Conservation (phyloP, 139 green algal genomes). For the Marvania coccoides region DNA sequence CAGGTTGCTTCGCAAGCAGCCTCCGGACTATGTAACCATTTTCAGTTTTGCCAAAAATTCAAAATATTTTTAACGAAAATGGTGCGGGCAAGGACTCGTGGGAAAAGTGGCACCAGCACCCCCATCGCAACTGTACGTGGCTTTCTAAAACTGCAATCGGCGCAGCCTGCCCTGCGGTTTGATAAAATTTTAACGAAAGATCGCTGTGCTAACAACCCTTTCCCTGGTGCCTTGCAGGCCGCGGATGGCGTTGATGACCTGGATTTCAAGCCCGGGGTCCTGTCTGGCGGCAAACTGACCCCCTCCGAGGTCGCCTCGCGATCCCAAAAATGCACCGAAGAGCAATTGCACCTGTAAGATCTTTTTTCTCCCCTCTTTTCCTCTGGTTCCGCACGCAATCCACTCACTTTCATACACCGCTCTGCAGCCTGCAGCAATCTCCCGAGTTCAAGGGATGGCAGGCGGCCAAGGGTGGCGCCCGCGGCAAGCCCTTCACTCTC, state of each 20-base stretch:
- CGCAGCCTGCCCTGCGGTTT: neutral
- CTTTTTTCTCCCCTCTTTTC: neutral
- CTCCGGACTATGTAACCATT: too few species aligned
- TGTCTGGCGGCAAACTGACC: slow-evolving; percentile 8
- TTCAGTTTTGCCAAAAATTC: too few species aligned
- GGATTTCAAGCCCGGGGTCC: slow-evolving; percentile 11
- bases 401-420: neutral
- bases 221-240: too few species aligned
- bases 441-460: slow-evolving; percentile 17
- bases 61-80: too few species aligned
- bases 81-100: too few species aligned
- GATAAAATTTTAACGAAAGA: too few species aligned
- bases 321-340: slow-evolving; percentile 1
- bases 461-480: neutral
- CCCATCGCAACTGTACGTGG: neutral
- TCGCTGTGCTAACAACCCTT: too few species aligned
- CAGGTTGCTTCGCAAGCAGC: too few species aligned
- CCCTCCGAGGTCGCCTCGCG: slow-evolving; percentile 1
- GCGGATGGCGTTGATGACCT: neutral
- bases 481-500: too few species aligned
- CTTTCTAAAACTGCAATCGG: neutral
- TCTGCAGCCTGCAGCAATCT: slow-evolving; percentile 10
- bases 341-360: slow-evolving; percentile 8
- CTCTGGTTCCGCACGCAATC: neutral
- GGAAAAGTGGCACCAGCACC: neutral